Base-by-base conservation (phyloP, 2,329 filamentous ascomycete species). In the Alternaria triticimaculans region DNA sequence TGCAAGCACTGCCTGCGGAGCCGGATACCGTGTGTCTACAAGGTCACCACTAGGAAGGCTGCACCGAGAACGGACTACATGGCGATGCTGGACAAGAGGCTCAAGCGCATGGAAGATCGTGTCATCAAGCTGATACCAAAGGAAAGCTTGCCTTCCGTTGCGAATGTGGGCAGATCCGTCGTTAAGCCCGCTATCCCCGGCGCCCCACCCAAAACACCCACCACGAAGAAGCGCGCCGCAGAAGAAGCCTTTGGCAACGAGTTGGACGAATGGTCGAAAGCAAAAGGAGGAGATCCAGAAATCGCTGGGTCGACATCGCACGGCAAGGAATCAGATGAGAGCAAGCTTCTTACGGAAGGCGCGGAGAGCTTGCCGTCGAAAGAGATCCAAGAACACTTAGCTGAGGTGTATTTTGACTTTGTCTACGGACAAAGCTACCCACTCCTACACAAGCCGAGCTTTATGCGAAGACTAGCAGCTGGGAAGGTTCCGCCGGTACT, bases 91-190 rank as follows among this genome's bases (percentile, higher is more conserved):
- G 96, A 98, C 82, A 97, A 97, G 82, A 88, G 96, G 57, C 81
- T 98, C 70, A 97, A 97, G 84, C 87, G 95, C 61, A 98, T 98
- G 96, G 96, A 99, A 80, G 95, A 98, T 75, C 90, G 95, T 60
- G 96, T 98, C 66, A 96, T 98, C 82, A 97, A 97, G 79, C 91
- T 95, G 62, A 91, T 98, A 26, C 95, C 96, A 0, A 97, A 95
- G 76, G 88, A 93, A 45, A 94, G 96, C 67, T 87, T 92, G 66
- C 89, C 91, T 45, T 84, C 88, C 25, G 85, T 90, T 62, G 83
- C 87, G 9, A 84, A 86, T 8, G 90, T 97, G 41, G 90, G 90
- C 6, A 87, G 96, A 62, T 94, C 94, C 11, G 87, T 93, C 7
- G 92, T 98, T 33, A 97, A 95, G 76, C 95, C 95, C 14, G 87